phyloP scores from a whole-genome alignment of 2,329 filamentous ascomycete species.

The Dothistroma pini region DNA sequence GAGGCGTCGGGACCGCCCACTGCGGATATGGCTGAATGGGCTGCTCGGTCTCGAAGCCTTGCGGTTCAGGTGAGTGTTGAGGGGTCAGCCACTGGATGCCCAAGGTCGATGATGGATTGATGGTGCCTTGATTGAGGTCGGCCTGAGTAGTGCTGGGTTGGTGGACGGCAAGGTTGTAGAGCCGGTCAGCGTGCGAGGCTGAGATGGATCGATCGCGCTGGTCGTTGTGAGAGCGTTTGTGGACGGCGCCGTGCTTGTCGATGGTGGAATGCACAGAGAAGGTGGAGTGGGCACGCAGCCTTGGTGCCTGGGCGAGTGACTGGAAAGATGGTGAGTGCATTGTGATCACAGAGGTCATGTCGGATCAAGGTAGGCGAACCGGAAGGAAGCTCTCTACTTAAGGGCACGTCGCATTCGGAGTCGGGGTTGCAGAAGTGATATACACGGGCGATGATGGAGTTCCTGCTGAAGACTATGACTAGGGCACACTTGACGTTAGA shows the following conservation, averaged over 20 bases:
- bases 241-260: conserved; percentile 30
- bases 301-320: conserved; percentile 21
- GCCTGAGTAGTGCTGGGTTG: conserved; percentile 15
- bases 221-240: conserved; percentile 26
- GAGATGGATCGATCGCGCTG: conserved; percentile 30
- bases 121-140: conserved; percentile 14
- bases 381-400: conserved; percentile 15
- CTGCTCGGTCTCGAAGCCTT: conserved; percentile 23
- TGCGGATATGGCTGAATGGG: conserved; percentile 29
- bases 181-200: conserved; percentile 29
- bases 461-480: conserved; percentile 17
- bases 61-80: conserved; percentile 33
- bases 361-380: conserved; percentile 23
- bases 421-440: conserved; percentile 21
- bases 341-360: conserved; percentile 17
- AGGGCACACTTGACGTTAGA: conserved; percentile 2
- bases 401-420: conserved; percentile 13
- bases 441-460: conserved; percentile 15
- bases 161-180: conserved; percentile 28
- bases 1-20: conserved; percentile 35
- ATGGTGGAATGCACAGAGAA: conserved; percentile 22
- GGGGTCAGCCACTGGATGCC: conserved; percentile 32
- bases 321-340: conserved; percentile 36
- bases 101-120: conserved; percentile 11
- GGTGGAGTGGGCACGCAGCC: conserved; percentile 27